Percentiles rank a stretch among this genome's conserved stretches.
Evolutionary conservation across 2,329 filamentous ascomycete genomes (phyloP).

Genomic region (Penicillium griseofulvum): DNA sequence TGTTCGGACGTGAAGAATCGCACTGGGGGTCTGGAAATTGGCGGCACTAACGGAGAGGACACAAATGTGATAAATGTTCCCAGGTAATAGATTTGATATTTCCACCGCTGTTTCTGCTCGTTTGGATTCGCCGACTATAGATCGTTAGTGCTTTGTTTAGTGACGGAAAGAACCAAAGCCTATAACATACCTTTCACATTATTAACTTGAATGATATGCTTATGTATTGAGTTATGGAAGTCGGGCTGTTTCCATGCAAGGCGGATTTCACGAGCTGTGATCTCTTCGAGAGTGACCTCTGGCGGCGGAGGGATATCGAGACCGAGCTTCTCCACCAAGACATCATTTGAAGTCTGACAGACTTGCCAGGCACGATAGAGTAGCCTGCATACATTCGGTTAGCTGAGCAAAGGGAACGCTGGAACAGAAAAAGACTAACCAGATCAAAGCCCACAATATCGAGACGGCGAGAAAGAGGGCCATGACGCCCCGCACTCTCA

Average conservation of each 20-base stretch:
- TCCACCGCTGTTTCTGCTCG: conserved; percentile 83
- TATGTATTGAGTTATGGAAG: conserved; percentile 66
- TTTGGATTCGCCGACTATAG: conserved; percentile 76
- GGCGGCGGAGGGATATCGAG: conserved; percentile 91
- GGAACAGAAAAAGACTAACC: conserved; percentile 34
- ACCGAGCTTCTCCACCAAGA: conserved; percentile 85
- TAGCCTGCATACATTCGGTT: conserved; percentile 56
- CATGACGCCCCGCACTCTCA: conserved; percentile 50
- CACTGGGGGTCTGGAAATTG: conserved; percentile 88
- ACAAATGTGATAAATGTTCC: conserved; percentile 88
- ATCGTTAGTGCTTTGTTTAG: conserved; percentile 12
- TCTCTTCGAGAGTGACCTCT: conserved; percentile 84
- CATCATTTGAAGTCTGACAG: conserved; percentile 83
- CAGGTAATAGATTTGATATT: conserved; percentile 80
- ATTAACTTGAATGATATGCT: conserved; percentile 91
- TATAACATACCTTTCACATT: conserved; percentile 71
- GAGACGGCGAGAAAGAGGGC: conserved; percentile 48
- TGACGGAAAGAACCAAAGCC: conserved; percentile 1
- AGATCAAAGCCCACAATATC: conserved; percentile 51
- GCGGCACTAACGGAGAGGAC: conserved; percentile 88
- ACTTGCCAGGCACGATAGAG: conserved; percentile 84
- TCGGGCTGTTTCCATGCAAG: conserved; percentile 84
- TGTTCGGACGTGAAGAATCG: conserved; percentile 79
- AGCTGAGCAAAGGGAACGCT: conserved; percentile 1
- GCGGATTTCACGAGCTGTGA: conserved; percentile 81